A percentile compares a stretch with the other conserved stretches of the same genome.
These are phyloP conservation scores for Cucurbita maxima DNA, from an alignment of 306 rosid species.

Conservation along the genomic window DNA sequence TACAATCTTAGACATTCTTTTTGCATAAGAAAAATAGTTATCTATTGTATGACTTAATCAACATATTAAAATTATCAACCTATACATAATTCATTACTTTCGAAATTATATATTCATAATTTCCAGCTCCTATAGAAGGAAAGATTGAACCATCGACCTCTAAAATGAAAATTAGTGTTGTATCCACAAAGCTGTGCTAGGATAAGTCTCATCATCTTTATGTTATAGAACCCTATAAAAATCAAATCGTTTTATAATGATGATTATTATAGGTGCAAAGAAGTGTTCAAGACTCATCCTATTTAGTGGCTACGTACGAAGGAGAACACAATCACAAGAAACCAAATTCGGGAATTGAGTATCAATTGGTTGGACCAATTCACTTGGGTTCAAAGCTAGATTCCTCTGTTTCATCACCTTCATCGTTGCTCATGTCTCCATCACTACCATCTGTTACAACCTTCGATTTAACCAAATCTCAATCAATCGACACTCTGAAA, in stretches of 20 bases:
- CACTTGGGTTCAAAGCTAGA: neutral
- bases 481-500: neutral
- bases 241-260: too few species aligned
- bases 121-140: too few species aligned
- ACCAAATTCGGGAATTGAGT: slow-evolving; percentile 14
- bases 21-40: too few species aligned
- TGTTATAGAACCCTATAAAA: too few species aligned
- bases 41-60: too few species aligned
- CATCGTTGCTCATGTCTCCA: neutral
- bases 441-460: slow-evolving; percentile 19
- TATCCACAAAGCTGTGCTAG: too few species aligned
- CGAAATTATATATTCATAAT: too few species aligned
- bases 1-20: neutral
- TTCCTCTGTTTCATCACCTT: neutral
- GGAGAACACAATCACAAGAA: slow-evolving; percentile 52
- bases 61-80: too few species aligned
- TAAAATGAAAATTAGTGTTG: too few species aligned
- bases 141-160: too few species aligned
- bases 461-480: slow-evolving; percentile 18
- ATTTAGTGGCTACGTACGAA: slow-evolving; percentile 49
- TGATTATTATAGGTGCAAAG: slow-evolving; percentile 38
- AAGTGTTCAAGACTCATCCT: slow-evolving; percentile 33
- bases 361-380: neutral
- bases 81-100: too few species aligned
- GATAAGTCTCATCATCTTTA: too few species aligned